Conservation (phyloP, 2,329 filamentous ascomycete genomes). For the Epichloe gansuensis region DNA sequence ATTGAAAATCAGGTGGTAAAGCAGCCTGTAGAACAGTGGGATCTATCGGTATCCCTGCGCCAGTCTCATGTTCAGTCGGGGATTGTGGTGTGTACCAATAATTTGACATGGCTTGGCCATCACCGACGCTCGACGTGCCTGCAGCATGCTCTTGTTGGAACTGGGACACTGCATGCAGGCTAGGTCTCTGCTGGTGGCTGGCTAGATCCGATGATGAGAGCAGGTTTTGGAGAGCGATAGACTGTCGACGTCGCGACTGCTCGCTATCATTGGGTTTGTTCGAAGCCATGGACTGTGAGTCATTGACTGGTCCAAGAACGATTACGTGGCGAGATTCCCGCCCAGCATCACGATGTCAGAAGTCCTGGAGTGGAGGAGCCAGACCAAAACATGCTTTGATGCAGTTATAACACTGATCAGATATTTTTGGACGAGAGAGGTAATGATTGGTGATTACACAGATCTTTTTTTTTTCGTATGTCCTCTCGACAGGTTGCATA, state of each 20-base stretch:
- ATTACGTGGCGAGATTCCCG: background rate
- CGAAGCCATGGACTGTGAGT: constrained; percentile 17
- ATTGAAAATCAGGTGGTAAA: constrained; percentile 38
- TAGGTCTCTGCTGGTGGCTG: background rate
- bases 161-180: background rate
- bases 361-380: background rate
- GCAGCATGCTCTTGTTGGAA: constrained; percentile 4
- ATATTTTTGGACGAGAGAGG: background rate
- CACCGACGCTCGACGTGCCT: constrained; percentile 5
- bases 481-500: background rate
- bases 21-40: constrained; percentile 39
- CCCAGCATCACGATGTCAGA: constrained; percentile 4
- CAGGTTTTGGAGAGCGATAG: constrained; percentile 61
- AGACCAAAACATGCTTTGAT: background rate
- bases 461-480: background rate
- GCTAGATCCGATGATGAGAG: constrained; percentile 11
- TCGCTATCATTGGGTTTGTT: constrained; percentile 13
- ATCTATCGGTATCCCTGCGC: constrained; percentile 39
- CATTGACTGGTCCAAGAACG: background rate
- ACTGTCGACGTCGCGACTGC: constrained; percentile 21
- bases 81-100: constrained; percentile 40
- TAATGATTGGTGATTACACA: background rate
- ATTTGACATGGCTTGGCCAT: constrained; percentile 31
- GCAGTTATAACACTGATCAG: background rate
- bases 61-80: constrained; percentile 22